These are phyloP conservation scores for Moricandia moricandioides DNA, from an alignment of 345 rosid genomes.

Conservation along the genomic window DNA sequence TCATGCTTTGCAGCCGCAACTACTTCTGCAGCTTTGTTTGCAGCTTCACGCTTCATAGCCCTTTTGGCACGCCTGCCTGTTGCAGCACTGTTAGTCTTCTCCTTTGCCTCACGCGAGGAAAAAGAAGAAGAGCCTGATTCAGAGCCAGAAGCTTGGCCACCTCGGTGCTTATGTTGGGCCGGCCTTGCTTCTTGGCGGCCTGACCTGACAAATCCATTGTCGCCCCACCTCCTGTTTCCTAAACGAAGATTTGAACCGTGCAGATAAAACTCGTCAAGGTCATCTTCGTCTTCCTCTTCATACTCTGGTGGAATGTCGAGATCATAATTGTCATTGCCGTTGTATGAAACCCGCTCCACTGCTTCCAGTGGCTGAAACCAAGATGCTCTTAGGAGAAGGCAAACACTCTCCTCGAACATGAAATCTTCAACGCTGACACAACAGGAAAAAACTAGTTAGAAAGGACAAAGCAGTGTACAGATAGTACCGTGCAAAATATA, in stretches of 20 bases:
- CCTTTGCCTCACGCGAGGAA: constrained; percentile 49
- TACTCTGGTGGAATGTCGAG: constrained; percentile 39
- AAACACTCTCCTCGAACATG: constrained; percentile 93
- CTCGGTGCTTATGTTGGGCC: constrained; percentile 33
- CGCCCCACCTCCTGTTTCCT: constrained; percentile 94
- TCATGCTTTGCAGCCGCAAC: constrained; percentile 51
- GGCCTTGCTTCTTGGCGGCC: constrained; percentile 96
- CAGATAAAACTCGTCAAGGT: constrained; percentile 54
- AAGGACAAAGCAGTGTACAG: background rate
- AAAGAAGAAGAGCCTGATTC: constrained; percentile 40
- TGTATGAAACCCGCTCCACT: constrained; percentile 47
- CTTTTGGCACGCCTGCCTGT: constrained; percentile 89
- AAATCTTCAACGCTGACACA: constrained; percentile 69
- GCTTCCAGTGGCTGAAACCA: constrained; percentile 69
- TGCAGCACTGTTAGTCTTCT: constrained; percentile 33
- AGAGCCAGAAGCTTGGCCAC: constrained; percentile 46
- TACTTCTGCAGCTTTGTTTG: constrained; percentile 61
- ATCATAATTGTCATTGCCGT: constrained; percentile 45
- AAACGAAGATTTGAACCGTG: constrained; percentile 53
- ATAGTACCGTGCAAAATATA: background rate
- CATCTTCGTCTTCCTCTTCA: constrained; percentile 41
- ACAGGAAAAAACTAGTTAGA: background rate
- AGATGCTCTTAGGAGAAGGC: constrained; percentile 81
- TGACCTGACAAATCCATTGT: constrained; percentile 79
- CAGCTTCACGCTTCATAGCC: constrained; percentile 89